Evolutionary conservation across 2,329 filamentous ascomycete genomes (phyloP), one percentile per base, ranked within the genome.

Genomic region (Ophiostoma angusticollis): DNA sequence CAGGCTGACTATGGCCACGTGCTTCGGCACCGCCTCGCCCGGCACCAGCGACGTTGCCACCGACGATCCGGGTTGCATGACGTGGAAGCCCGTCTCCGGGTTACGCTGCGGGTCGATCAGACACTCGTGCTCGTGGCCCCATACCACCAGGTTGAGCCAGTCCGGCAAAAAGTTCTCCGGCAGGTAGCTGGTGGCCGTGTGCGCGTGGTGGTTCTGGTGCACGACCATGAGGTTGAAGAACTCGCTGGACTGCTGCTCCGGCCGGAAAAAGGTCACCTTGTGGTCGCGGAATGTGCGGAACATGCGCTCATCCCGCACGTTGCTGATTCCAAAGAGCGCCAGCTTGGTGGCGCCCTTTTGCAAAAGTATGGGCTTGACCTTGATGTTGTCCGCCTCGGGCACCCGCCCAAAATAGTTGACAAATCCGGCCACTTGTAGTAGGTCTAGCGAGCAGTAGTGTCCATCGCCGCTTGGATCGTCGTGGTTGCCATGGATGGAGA

Each of bases 121-220:
- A 54, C 91, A 98, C 57, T 98, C 89, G 54, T 98, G 91, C 58
- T 98, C 91, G 52, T 98, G 91, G 3, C 91, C 91, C 91, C 91
- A 98, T 36, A 98, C 72, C 0, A 98, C 76, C 5, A 98, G 68
- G 53, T 98, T 82, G 46, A 98, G 65, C 63, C 93, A 96, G 14
- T 85, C 78, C 0, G 91, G 93, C 0, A 98, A 66, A 51, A 95
- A 91, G 50, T 81, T 85, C 53, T 98, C 93, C 0, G 93, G 89
- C 0, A 98, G 70, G 53, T 94, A 96, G n/a, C 84, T 80, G 0
- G 89, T 96, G 14, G 87, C 76, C 0, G 84, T 93, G 53, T 95
- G 81, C 0, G 87, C 84, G 52, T 91, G 78, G 53, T 96, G 91
- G 50, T 98, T 98, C 54, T 98, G 91, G 54, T 98, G 91, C 3